Conservation (phyloP, 768 basidiomycete genomes). For the Pseudohyphozyma bogoriensis region DNA sequence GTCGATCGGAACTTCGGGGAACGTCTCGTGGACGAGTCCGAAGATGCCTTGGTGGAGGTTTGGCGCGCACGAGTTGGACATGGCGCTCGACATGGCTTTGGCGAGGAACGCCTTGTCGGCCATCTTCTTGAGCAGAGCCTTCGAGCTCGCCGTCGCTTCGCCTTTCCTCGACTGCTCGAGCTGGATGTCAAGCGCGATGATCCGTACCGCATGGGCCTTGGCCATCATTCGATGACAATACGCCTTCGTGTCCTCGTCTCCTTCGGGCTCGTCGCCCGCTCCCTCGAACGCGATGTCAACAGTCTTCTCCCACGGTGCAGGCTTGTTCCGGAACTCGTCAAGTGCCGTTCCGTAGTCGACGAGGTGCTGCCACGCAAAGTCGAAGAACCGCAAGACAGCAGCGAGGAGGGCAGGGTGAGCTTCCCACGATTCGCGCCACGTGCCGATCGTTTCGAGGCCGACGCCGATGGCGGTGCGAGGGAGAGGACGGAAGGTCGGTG, state of each 20-base stretch:
- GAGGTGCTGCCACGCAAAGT: slow-evolving; percentile 68
- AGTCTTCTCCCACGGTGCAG: slow-evolving; percentile 48
- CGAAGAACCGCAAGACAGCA: slow-evolving; percentile 63
- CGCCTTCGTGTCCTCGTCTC: slow-evolving; percentile 51
- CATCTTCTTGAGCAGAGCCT: slow-evolving; percentile 13
- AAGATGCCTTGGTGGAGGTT: slow-evolving; percentile 55
- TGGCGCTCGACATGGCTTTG: slow-evolving; percentile 30
- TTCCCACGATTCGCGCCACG: slow-evolving; percentile 68
- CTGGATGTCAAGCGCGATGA: slow-evolving; percentile 65
- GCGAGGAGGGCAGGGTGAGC: slow-evolving; percentile 64
- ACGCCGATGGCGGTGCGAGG: slow-evolving; percentile 53
- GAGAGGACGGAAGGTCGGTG: slow-evolving; percentile 1
- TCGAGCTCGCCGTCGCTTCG: slow-evolving; percentile 10
- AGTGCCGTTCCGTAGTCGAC: slow-evolving; percentile 59
- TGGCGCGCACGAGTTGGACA: slow-evolving; percentile 53
- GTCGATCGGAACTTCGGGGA: slow-evolving; percentile 55
- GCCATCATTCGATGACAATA: slow-evolving; percentile 57
- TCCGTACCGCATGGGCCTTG: slow-evolving; percentile 64
- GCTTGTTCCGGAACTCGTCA: slow-evolving; percentile 48
- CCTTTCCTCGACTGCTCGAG: not conserved
- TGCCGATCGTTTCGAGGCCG: slow-evolving; percentile 55
- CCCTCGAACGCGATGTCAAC: slow-evolving; percentile 48
- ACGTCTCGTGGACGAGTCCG: slow-evolving; percentile 45
- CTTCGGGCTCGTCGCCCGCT: slow-evolving; percentile 26
- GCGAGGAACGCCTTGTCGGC: slow-evolving; percentile 7